Base-by-base conservation (phyloP, 176 grass and related monocot genomes). In the Musa beccarii region DNA sequence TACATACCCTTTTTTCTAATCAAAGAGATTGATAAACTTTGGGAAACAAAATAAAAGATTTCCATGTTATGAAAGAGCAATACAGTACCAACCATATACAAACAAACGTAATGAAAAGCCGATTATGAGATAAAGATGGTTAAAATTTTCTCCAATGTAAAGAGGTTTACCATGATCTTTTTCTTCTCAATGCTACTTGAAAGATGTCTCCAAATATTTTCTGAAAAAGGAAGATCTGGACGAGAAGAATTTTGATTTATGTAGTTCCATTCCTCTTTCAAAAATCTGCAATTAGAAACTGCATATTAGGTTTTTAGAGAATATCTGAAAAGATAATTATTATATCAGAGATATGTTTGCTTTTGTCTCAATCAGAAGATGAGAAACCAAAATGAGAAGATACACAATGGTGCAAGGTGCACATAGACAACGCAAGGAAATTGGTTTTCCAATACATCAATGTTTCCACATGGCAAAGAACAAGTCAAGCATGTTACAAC, bases 231-330 rank as follows among this genome's bases (percentile, higher is more conserved):
- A 72, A 83, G 50, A 50, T 80, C 84, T 57, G 81, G 72, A 75
- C 76, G 78, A 25, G 71, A 20, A 72, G 68, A 56, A 78, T 84
- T 78, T 67, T 76, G 72, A 52, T 74, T 34, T 69, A 84, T 63
- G 77, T 92, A 54, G 22, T 63, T 3, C 90, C 90, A 89, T 85
- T 92, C 90, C 82, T 75, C 82, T 89, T 56, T 28, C 59, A 92
- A 82, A 59, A 74, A 92, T n/a, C 90, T 89, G 77, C 54, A 25
- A 73, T 59, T 55, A 26, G 54, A 77, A 73, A 25, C 7, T 55
- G 21, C 51, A 73, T 54, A 73, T 73, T 73, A 73, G 22, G 54
- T 73, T 25, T 73, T 51, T 51, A 16, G 17, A 21, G 16, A 16
- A 51, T 21, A 49, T 70, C 12, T 50, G 9, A 13, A 52, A 70